Evolutionary conservation across 495 filamentous ascomycete species (phyloP), one percentile per base, ranked within the genome.

Genomic region (Sphaerosporella brunnea): DNA sequence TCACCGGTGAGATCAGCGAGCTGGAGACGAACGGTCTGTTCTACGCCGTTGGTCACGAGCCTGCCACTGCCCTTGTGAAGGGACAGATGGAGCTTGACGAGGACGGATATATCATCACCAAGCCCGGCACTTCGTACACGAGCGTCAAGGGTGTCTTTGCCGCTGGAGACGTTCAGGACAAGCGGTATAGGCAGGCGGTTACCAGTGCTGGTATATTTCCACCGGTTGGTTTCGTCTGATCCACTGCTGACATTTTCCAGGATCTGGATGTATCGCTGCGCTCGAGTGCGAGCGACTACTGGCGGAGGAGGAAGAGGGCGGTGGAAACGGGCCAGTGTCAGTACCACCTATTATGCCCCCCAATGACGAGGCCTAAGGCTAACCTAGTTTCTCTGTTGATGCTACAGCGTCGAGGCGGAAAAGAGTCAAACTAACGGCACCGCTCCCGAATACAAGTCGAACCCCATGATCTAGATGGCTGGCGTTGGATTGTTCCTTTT

Each of bases 101-200:
- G 38, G 90, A 96, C 47, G 70, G 70, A 1, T 99, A 99, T 62
- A 78, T 99, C 30, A 58, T 87, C 53, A 96, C 92, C 35, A 73
- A 81, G 64, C 79, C 88, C 2, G 90, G 90, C 23, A 88, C 85
- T 42, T 84, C 83, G 53, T 72, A 78, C 53, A 99, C 90, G 36
- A 93, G 76, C 62, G 63, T 93, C 3, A 75, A 85, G 62, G 90
- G 90, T 58, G 83, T 99, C 7, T 99, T 96, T 63, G 90, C 90
- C 43, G 88, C 87, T 36, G 90, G 90, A 42, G 90, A 99, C 61
- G 90, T 99, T 16, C 92, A 96, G 69, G 92, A 99, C 62, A 96
- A 95, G 75, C 78, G 80, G 57, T 99, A 99, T 65, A 74, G 92
- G 61, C 90, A 97, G 68, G 90, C 90, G 47, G 87, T 97, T 57